Percentiles rank a stretch among this genome's conserved stretches.
phyloP scores from a whole-genome alignment of 106 monocot genomes.

The Phalaenopsis aphrodite region DNA sequence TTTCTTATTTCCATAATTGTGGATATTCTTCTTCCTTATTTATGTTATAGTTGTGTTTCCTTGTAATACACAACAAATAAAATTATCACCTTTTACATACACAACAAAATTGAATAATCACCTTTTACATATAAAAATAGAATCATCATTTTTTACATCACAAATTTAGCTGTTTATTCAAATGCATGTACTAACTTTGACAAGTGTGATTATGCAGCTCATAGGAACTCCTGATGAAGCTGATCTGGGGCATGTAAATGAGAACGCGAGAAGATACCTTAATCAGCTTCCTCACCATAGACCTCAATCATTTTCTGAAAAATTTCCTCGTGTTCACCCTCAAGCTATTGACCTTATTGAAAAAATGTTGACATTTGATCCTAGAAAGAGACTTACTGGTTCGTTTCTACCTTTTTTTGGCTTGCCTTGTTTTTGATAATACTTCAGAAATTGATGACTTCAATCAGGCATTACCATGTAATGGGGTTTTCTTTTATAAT shows the following conservation, averaged over 20 bases:
- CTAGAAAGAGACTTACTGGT: conserved; percentile 89
- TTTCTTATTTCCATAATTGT: too few species aligned
- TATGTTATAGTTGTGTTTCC: too few species aligned
- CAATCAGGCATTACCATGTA: background rate
- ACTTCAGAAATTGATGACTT: background rate
- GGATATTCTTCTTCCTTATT: too few species aligned
- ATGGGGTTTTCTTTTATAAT: background rate
- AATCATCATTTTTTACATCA: background rate
- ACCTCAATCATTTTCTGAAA: conserved; percentile 66
- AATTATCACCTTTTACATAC: too few species aligned
- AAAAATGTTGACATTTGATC: conserved; percentile 95
- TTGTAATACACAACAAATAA: too few species aligned
- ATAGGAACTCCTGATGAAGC: conserved; percentile 88
- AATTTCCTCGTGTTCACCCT: conserved; percentile 83
- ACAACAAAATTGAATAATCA: background rate
- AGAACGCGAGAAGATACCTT: conserved; percentile 89
- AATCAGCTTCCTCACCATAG: conserved; percentile 69
- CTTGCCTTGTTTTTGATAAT: background rate
- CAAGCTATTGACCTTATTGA: conserved; percentile 84
- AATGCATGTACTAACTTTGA: background rate
- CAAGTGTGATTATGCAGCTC: conserved; percentile 40
- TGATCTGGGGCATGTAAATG: conserved; percentile 87
- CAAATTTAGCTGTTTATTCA: background rate
- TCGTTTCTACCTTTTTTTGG: conserved; percentile 4
- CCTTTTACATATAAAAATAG: background rate